Evolutionary conservation across 2,329 filamentous ascomycete species (phyloP), one percentile per base, ranked within the genome.

Genomic region (Cercospora brassicicola): DNA sequence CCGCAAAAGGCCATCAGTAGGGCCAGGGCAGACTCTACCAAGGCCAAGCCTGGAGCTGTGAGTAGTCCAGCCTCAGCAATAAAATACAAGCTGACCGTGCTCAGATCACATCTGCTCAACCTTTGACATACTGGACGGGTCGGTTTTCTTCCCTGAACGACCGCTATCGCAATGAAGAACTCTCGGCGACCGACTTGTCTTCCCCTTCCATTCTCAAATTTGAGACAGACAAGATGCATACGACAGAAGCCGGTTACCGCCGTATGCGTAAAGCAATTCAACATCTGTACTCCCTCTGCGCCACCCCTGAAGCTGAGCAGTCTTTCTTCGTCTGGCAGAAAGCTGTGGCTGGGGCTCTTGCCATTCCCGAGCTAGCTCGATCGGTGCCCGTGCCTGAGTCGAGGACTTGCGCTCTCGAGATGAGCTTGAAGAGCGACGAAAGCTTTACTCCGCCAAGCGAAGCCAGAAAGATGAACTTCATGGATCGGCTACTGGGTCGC

Each of bases 81-180:
- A 28, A n/a, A 13, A n/a, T 15, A 18, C 42, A n/a, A 31, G n/a
- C 42, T 51, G 59, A 64, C 55, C 20, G 30, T 61, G 48, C 1
- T 4, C 61, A 73, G 59, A 64, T 77, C 56, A 56, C 48, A 59
- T 69, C 36, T 15, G 67, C 73, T 9, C 73, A 80, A 72, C 78
- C 82, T 5, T 82, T 83, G 1, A 77, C 81, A 2, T 90, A 89
- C 76, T 91, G 89, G 89, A 81, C 83, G 10, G 89, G 89, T 18
- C 86, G 89, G 45, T 89, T 90, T 74, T 79, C 83, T 61, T 79
- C 86, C 2, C 77, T 89, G 0, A 81, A 85, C 61, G 88, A 90
- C 77, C 83, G 81, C n/a, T 82, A 84, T 70, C 81, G 80, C 64
- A 82, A 79, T 67, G 83, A 85, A 70, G 75, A 84, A 23, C 66